Evolutionary conservation across 1,284 basidiomycete species (phyloP).

Genomic region (Tilletia walkeri): DNA sequence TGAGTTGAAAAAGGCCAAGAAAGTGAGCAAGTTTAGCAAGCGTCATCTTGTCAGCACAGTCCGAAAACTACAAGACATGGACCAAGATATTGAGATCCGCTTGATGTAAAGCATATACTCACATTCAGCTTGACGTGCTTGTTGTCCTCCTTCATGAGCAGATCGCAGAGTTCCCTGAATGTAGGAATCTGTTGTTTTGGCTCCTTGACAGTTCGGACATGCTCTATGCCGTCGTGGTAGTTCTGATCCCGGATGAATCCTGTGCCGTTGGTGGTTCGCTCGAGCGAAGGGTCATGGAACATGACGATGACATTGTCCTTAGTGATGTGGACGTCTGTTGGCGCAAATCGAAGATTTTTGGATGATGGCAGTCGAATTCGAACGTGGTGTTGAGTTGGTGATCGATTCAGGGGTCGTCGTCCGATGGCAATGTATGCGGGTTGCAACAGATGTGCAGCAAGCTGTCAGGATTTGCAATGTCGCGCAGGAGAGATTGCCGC

Average conservation of each 20-base stretch:
- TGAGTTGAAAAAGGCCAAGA: constrained; percentile 26
- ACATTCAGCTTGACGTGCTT: constrained; percentile 53
- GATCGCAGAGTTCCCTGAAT: constrained; percentile 47
- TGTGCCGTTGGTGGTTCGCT: constrained; percentile 62
- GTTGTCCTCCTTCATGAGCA: constrained; percentile 50
- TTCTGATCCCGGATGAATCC: constrained; percentile 60
- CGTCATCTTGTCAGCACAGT: neutral
- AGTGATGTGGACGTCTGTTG: constrained; percentile 89
- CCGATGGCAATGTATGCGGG: neutral
- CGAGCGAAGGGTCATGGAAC: constrained; percentile 82
- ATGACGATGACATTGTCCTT: constrained; percentile 83
- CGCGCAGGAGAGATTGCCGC: neutral
- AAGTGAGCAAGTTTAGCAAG: neutral
- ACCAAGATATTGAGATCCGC: constrained; percentile 57
- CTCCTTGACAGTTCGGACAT: constrained; percentile 75
- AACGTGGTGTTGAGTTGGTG: neutral
- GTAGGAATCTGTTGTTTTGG: constrained; percentile 63
- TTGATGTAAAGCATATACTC: constrained; percentile 18
- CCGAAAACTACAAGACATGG: neutral
- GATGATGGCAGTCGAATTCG: neutral
- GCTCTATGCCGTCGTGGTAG: constrained; percentile 70
- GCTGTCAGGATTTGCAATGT: too few species aligned
- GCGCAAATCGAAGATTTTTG: neutral
- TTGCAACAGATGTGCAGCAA: neutral
- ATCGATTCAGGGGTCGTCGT: neutral